A percentile compares a stretch with the other conserved stretches of the same genome.
phyloP scores from a whole-genome alignment of 2,329 filamentous ascomycete species.

The Rutstroemia sp. region DNA sequence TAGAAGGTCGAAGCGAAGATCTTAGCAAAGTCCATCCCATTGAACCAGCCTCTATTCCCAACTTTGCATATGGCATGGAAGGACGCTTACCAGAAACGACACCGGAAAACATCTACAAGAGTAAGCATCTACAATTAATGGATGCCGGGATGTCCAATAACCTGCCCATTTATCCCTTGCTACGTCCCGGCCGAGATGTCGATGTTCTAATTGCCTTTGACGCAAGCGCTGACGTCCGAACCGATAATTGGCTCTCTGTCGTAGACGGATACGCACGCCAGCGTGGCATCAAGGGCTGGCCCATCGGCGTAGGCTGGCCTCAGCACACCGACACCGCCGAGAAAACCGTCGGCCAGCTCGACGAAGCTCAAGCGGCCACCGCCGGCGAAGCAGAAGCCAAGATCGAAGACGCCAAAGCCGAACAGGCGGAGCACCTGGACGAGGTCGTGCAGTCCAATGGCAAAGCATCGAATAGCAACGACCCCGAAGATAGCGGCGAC shows the following conservation, averaged over 20 bases:
- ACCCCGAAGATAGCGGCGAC: conserved; percentile 44
- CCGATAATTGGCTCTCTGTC: conserved; percentile 93
- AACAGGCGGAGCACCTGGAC: conserved; percentile 34
- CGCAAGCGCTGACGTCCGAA: conserved; percentile 80
- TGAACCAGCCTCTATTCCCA: conserved; percentile 83
- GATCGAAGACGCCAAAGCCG: conserved; percentile 50
- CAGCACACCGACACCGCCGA: conserved; percentile 49
- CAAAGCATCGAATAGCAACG: conserved; percentile 12
- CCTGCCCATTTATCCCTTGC: conserved; percentile 86
- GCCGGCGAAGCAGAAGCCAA: conserved; percentile 53
- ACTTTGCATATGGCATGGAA: conserved; percentile 78
- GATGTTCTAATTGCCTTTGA: conserved; percentile 92
- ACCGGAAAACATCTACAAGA: conserved; percentile 67
- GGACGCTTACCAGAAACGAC: conserved; percentile 65
- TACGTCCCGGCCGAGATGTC: conserved; percentile 80
- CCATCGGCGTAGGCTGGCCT: conserved; percentile 90
- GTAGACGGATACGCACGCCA: conserved; percentile 89
- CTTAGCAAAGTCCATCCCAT: conserved; percentile 91
- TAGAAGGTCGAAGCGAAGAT: conserved; percentile 75
- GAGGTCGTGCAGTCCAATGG: conserved; percentile 25
- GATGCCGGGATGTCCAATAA: conserved; percentile 99
- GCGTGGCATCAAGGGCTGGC: conserved; percentile 89
- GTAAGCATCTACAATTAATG: conserved; percentile 75
- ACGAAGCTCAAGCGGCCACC: conserved; percentile 54
- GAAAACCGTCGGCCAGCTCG: conserved; percentile 57